These are phyloP conservation scores for Dorcoceras hygrometricum DNA, from an alignment of 257 asterid species.

Conservation along the genomic window DNA sequence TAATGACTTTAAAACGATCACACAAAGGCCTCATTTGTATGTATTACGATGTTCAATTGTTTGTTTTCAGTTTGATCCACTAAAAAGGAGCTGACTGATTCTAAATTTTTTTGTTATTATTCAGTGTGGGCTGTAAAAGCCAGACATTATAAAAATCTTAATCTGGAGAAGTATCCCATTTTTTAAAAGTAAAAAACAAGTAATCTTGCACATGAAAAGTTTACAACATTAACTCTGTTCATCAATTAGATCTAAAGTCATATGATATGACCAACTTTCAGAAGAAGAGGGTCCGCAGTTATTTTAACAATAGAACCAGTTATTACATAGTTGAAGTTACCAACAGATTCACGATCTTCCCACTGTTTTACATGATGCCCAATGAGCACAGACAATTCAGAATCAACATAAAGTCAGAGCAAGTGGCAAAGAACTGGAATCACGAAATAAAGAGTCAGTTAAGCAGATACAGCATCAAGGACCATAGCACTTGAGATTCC, in stretches of 20 bases:
- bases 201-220: neutral
- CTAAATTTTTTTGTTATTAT: neutral
- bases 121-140: neutral
- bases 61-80: neutral
- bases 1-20: neutral
- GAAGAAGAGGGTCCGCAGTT: neutral
- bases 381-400: neutral
- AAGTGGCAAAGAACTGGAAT: neutral
- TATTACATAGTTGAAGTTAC: neutral
- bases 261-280: neutral
- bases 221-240: neutral
- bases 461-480: conserved; percentile 4
- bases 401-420: conserved; percentile 4
- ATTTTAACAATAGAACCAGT: neutral
- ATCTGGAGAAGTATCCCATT: no score
- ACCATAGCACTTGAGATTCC: neutral
- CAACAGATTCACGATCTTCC: neutral
- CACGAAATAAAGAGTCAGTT: conserved; percentile 10
- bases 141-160: neutral
- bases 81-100: no score
- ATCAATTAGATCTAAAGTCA: no score
- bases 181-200: no score
- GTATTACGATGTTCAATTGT: neutral
- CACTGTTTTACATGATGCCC: neutral
- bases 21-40: neutral